Conservation (phyloP, 495 filamentous ascomycete genomes). For the Filosporella fistucella region DNA sequence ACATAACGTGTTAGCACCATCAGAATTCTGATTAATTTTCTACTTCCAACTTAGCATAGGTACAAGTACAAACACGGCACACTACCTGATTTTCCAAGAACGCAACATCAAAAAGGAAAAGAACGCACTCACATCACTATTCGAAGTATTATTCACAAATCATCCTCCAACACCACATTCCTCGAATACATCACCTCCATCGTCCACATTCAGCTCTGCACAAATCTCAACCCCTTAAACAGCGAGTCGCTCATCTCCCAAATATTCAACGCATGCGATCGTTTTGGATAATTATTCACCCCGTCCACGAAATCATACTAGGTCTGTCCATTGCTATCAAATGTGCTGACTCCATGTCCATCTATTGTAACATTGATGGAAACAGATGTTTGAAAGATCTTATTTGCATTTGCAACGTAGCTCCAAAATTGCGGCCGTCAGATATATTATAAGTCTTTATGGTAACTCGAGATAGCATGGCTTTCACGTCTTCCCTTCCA, state of each 20-base stretch:
- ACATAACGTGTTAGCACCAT: conserved; percentile 35
- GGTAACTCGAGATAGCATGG: too few species aligned
- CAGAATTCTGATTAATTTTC: too few species aligned
- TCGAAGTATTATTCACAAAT: conserved; percentile 19
- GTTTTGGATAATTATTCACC: conserved; percentile 39
- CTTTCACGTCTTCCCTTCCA: too few species aligned
- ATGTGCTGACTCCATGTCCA: conserved; percentile 34
- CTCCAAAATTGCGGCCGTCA: too few species aligned
- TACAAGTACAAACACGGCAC: too few species aligned
- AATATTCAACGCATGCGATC: conserved; percentile 39
- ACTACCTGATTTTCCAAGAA: conserved; percentile 22
- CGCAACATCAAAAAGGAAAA: conserved; percentile 26
- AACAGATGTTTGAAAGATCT: too few species aligned
- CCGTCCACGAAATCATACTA: conserved; percentile 37
- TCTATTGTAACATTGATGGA: too few species aligned
- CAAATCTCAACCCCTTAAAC: conserved; percentile 31
- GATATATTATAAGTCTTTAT: too few species aligned
- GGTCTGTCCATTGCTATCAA: conserved; percentile 43
- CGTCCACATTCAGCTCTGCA: conserved; percentile 42
- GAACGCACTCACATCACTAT: too few species aligned
- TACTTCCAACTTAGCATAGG: too few species aligned
- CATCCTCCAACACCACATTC: background rate
- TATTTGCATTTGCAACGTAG: too few species aligned
- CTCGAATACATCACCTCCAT: background rate
- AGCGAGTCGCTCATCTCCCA: conserved; percentile 31